Evolutionary conservation across 2,329 filamentous ascomycete species (phyloP).

Genomic region (Sporothrix phasma): DNA sequence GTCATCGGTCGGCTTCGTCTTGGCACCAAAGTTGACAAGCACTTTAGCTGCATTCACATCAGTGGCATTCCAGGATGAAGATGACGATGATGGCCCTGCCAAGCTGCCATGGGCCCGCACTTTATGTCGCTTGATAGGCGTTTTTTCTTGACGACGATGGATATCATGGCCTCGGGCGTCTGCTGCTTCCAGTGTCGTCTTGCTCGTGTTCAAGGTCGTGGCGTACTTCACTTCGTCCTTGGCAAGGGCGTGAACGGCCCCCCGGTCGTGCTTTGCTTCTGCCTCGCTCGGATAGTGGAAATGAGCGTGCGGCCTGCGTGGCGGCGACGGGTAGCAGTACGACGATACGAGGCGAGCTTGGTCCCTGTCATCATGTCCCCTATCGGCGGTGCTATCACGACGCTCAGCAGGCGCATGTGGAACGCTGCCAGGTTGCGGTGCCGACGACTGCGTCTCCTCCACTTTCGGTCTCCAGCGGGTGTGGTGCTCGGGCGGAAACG

Average conservation of each 20-base stretch:
- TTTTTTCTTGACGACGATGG: neutral
- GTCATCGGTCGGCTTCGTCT: neutral
- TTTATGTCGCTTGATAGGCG: neutral
- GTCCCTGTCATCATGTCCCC: neutral
- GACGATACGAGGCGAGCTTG: neutral
- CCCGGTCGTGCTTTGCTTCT: neutral
- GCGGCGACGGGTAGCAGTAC: constrained; percentile 11
- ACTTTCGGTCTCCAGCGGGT: neutral
- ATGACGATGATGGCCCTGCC: neutral
- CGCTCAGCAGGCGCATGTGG: neutral
- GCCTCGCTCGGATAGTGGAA: neutral
- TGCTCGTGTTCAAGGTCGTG: neutral
- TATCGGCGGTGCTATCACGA: neutral
- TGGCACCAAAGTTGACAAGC: constrained; percentile 12
- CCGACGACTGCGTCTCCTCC: neutral
- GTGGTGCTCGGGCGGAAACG: neutral
- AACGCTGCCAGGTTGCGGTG: neutral
- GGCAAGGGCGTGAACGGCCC: too few relatives aligned
- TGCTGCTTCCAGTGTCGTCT: neutral
- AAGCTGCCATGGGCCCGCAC: neutral
- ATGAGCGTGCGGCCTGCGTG: neutral
- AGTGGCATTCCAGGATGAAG: neutral
- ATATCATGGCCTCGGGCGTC: neutral
- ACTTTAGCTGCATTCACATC: constrained; percentile 13
- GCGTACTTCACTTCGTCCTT: neutral